Base-by-base conservation (phyloP, 495 filamentous ascomycete species). In the Penicillium angulare region DNA sequence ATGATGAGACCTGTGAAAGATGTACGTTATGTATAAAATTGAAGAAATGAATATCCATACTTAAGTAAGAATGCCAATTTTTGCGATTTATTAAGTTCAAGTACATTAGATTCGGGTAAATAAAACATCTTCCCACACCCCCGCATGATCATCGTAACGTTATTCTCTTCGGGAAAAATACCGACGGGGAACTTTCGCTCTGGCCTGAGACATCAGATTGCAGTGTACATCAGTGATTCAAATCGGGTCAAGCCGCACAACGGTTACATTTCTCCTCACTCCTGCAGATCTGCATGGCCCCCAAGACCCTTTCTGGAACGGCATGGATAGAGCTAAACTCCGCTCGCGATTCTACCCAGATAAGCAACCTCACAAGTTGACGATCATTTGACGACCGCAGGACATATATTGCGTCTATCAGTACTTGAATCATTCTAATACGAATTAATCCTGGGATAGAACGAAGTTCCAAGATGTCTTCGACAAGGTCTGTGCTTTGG, bases 181-280 rank as follows among this genome's bases (percentile, higher is more conserved):
- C 47, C 47, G 48, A 43, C 32, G 35, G 49, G n/a, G 36, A 21
- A 31, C 15, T 5, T 20, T 34, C 12, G 10, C 29, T n/a, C n/a
- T n/a, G n/a, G n/a, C n/a, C 29, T 26, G 9, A 36, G 17, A 34
- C 2, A 41, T 17, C 1, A 27, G 24, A 35, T 45, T 43, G 45
- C 52, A 48, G 1, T 1, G 10, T 2, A 12, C 42, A 29, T 44
- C n/a, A n/a, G 9, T 20, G 13, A 26, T 27, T 41, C 16, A 47
- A 32, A 56, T 42, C 53, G 31, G 39, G 29, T 27, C 7, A 7
- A 34, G 18, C 43, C 53, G 48, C 49, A 47, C 15, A 22, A 27
- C 12, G 43, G 53, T 56, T 52, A 45, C 53, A 52, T 56, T 52
- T 48, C 53, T 49, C 53, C 53, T 48, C 53, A 56, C 42, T 47